Percentiles rank a stretch among this genome's conserved stretches.
Conservation (phyloP, 441 rosid species). For the Mallotus japonicus region DNA sequence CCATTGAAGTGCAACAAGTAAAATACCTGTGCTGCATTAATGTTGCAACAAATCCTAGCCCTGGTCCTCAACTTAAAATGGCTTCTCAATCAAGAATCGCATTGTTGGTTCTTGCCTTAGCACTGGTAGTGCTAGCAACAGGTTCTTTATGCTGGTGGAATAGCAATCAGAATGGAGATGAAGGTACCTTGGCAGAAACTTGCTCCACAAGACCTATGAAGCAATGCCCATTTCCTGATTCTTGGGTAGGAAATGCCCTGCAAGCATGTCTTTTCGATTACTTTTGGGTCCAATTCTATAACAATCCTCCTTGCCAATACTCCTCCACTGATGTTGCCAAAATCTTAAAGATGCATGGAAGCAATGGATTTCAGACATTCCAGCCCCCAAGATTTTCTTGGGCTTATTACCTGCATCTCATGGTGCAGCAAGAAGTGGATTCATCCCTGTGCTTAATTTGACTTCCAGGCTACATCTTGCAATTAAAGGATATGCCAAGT, state of each 20-base stretch:
- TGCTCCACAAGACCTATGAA: not conserved
- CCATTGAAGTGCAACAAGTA: not conserved
- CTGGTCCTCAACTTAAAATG: not conserved
- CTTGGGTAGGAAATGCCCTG: not conserved
- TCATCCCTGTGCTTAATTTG: not conserved
- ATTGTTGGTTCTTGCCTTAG: not conserved
- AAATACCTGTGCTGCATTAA: too few relatives aligned
- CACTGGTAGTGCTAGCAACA: not conserved
- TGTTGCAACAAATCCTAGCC: too few relatives aligned
- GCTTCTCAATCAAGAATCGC: not conserved
- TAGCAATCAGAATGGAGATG: not conserved
- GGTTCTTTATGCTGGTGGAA: conserved; percentile 1
- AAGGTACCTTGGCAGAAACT: not conserved
- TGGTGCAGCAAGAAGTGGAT: not conserved
- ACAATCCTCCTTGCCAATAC: conserved; percentile 3
- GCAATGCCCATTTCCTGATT: not conserved
- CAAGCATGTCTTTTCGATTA: not conserved
- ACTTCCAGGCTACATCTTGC: not conserved
- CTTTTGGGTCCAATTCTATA: not conserved
- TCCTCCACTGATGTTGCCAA: not conserved
- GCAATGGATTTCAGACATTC: conserved; percentile 2
- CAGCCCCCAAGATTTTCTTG: not conserved
- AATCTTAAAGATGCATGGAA: conserved; percentile 3
- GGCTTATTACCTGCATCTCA: conserved; percentile 2
- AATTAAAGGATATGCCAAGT: not conserved